Evolutionary conservation across 2,329 filamentous ascomycete species (phyloP).

Genomic region (Alternaria ethzedia): DNA sequence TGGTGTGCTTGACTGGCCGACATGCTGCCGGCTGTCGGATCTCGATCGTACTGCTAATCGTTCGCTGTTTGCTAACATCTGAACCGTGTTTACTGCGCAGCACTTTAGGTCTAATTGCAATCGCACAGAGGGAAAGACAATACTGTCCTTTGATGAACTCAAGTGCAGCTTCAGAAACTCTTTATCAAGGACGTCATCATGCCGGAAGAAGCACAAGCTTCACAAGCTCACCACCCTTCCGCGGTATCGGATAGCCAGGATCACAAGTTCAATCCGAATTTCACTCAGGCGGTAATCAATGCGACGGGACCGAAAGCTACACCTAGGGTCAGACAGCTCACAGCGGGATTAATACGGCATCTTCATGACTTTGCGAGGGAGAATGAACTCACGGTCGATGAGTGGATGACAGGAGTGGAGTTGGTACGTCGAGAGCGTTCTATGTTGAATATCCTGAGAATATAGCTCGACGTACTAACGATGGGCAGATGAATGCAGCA

Average conservation of each 20-base stretch:
- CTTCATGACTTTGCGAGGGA: slow-evolving; percentile 80
- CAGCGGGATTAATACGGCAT: slow-evolving; percentile 70
- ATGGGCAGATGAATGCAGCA: slow-evolving; percentile 62
- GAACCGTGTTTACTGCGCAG: neutral
- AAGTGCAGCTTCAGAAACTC: too few relatives aligned
- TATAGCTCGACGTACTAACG: slow-evolving; percentile 1
- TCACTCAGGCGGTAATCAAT: slow-evolving; percentile 75
- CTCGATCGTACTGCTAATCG: neutral
- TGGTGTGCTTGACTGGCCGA: slow-evolving; percentile 1
- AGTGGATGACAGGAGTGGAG: slow-evolving; percentile 77
- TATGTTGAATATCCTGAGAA: neutral
- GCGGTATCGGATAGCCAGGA: slow-evolving; percentile 20
- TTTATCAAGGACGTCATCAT: neutral
- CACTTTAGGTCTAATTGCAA: neutral
- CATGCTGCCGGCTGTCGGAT: slow-evolving; percentile 3
- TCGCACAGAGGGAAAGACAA: neutral
- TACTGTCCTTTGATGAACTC: too few relatives aligned
- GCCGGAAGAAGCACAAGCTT: neutral
- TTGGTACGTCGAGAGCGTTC: slow-evolving; percentile 56
- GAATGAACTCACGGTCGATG: slow-evolving; percentile 77
- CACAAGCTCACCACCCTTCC: slow-evolving; percentile 3
- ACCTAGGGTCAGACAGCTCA: slow-evolving; percentile 68
- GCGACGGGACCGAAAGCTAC: slow-evolving; percentile 73
- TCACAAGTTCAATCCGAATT: slow-evolving; percentile 72
- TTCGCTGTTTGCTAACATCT: neutral